Percentiles rank a stretch among this genome's conserved stretches.
Conservation (phyloP, 2,329 filamentous ascomycete species). For the Arachnomyces sp. region DNA sequence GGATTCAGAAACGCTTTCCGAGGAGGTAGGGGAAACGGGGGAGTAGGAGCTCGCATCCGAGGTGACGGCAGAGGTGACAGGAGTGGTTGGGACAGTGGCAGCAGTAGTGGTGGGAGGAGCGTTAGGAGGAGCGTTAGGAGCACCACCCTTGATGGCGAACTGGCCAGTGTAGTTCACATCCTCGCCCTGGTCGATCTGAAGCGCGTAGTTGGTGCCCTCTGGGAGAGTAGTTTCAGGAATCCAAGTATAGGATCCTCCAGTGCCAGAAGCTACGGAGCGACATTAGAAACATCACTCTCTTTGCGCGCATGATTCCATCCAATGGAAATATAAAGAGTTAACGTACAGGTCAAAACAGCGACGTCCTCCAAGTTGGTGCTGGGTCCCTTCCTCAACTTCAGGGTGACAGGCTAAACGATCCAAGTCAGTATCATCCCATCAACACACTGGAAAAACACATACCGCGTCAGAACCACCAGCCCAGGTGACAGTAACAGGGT, state of each 20-base stretch:
- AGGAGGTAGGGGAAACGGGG: conserved; percentile 4
- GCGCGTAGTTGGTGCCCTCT: conserved; percentile 47
- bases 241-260: conserved; percentile 45
- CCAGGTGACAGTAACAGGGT: conserved; percentile 45
- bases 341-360: conserved; percentile 42
- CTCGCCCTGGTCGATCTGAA: conserved; percentile 49
- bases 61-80: conserved; percentile 4
- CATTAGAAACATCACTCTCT: neutral
- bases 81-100: conserved; percentile 8
- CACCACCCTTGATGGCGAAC: conserved; percentile 38
- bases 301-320: neutral
- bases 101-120: conserved; percentile 6
- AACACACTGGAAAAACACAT: conserved; percentile 16
- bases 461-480: conserved; percentile 30
- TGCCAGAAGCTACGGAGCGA: conserved; percentile 28
- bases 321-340: neutral
- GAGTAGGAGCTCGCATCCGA: too few relatives aligned
- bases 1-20: conserved; percentile 7
- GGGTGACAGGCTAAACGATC: conserved; percentile 40
- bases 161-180: conserved; percentile 50
- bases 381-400: conserved; percentile 49
- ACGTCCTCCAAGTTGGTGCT: conserved; percentile 45
- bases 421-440: conserved; percentile 10
- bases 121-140: conserved; percentile 6
- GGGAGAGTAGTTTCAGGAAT: conserved; percentile 38